Base-by-base conservation (phyloP, 2,329 filamentous ascomycete species). In the Gnomoniopsis smithogilvyi region DNA sequence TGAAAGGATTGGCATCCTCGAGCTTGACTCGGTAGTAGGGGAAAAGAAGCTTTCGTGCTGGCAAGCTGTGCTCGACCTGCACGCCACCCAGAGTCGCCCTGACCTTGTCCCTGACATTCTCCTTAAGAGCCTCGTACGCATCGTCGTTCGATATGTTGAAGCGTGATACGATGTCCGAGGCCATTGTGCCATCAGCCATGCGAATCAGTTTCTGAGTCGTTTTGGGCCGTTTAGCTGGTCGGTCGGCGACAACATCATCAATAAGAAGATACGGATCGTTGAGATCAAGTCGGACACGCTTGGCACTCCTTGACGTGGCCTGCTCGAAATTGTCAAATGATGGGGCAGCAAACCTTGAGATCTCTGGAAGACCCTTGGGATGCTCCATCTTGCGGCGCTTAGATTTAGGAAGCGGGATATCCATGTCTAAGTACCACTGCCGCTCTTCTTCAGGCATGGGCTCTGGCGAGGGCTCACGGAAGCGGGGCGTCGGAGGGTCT, bases 141-240 rank as follows among this genome's bases (percentile, higher is more conserved):
- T 95, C 90, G 68, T 99, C 95, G 64, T 98, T 98, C 33, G 93
- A 96, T 60, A 96, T 90, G 70, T 98, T 98, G 80, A 96, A 99
- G 46, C 94, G 88, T 65, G 89, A 85, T 41, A 85, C 85, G 38
- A 96, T 82, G 58, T 91, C 87, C 56, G 88, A 89, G 3, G 87
- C 86, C 46, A 92, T 76, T 53, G 86, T 88, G 17, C 87, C 85
- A 58, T 85, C 88, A 8, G 83, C 85, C 78, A 86, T 87, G 63
- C 83, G 87, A 73, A 83, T 88, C 64, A 84, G 80, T 63, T 86
- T 86, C 54, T 78, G 75, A 59, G 83, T 78, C 15, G 77, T 67
- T 47, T 80, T 81, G 22, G 77, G 78, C 58, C 86, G 83, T 71
- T 90, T 89, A 19, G 82, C 75, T 12, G 82, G 79, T 30, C 82